A percentile compares a stretch with the other conserved stretches of the same genome.
phyloP scores from a whole-genome alignment of 768 basidiomycete genomes.

The Chalciporus chontae region DNA sequence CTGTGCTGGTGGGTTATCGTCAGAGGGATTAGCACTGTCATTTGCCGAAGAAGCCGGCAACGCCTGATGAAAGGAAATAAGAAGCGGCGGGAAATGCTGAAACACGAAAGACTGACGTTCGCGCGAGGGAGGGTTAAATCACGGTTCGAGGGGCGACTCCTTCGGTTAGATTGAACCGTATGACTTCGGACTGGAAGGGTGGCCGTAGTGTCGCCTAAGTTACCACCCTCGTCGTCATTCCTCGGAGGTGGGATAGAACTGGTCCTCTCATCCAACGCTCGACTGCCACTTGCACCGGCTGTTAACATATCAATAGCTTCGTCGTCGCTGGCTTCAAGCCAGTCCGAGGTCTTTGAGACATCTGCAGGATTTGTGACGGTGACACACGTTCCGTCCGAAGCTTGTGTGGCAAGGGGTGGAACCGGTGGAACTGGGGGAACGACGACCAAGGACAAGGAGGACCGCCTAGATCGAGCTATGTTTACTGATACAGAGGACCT shows the following conservation, averaged over 20 bases:
- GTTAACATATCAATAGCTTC: slow-evolving; percentile 83
- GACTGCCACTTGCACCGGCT: slow-evolving; percentile 77
- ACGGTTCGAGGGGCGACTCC: slow-evolving; percentile 65
- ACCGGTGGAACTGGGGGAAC: slow-evolving; percentile 32
- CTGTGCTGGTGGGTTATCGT: slow-evolving; percentile 30
- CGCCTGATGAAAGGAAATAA: slow-evolving; percentile 62
- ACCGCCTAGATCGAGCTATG: slow-evolving; percentile 43
- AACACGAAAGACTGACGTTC: slow-evolving; percentile 29
- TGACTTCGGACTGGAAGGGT: slow-evolving; percentile 31
- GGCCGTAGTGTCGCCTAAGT: slow-evolving; percentile 13
- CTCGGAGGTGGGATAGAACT: slow-evolving; percentile 44
- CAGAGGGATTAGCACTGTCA: slow-evolving; percentile 17
- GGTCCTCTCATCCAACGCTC: slow-evolving; percentile 79
- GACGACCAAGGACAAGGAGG: slow-evolving; percentile 61
- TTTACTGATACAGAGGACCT: slow-evolving; percentile 42
- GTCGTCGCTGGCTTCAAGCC: slow-evolving; percentile 80
- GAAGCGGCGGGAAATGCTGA: slow-evolving; percentile 53
- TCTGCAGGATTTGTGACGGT: slow-evolving; percentile 34
- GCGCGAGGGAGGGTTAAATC: slow-evolving; percentile 50
- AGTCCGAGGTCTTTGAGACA: slow-evolving; percentile 56
- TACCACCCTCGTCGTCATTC: slow-evolving; percentile 20
- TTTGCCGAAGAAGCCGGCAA: slow-evolving; percentile 42
- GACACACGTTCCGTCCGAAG: slow-evolving; percentile 31
- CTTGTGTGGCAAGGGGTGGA: slow-evolving; percentile 23
- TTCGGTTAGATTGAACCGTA: slow-evolving; percentile 33